Evolutionary conservation across 371 early-diverging fungal genomes (phyloP), one percentile per base, ranked within the genome.

Genomic region (Mortierella sp.): DNA sequence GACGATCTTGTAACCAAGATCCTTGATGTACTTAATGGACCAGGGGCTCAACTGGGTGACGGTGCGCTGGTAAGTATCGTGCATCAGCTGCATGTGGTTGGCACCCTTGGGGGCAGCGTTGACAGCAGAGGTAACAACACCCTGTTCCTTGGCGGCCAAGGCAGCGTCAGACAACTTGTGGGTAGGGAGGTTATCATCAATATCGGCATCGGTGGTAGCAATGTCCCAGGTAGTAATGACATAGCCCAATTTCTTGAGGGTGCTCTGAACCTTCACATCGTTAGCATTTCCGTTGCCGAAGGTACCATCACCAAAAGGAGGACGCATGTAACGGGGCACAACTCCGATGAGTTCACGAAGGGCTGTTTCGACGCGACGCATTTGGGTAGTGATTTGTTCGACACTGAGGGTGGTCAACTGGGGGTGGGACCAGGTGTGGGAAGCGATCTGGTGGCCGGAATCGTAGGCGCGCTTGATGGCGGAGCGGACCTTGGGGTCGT

Each of bases 241-340:
- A 28, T 85, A 85, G 38, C 82, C 82, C 47, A 85, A 10, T 11
- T 2, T n/a, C 80, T 77, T 79, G 68, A 85, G 76, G 9, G 80
- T 77, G 13, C 21, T 44, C 48, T 81, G 85, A 11, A 85, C 85
- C 57, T 77, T 74, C 42, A 70, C 57, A 75, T 85, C 85, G n/a
- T 70, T 57, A 28, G 73, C 85, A 19, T 71, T 72, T 16, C 73
- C 78, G 34, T 75, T 48, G 5, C 77, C 77, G n/a, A 85, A 81
- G 21, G 82, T 79, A 65, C 82, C 82, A n/a, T 76, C 86, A 57
- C 91, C 93, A 77, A 80, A 92, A 14, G 93, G 92, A 10, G 93
- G 91, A 38, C 93, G 88, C 81, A 88, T 89, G 68, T 82, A 90
- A 8, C 82, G 80, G 19, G 89, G 89, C 1, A 81, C 77, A 8